Conservation (phyloP, 148 eudicot genomes). For the Arctostaphylos glauca region DNA sequence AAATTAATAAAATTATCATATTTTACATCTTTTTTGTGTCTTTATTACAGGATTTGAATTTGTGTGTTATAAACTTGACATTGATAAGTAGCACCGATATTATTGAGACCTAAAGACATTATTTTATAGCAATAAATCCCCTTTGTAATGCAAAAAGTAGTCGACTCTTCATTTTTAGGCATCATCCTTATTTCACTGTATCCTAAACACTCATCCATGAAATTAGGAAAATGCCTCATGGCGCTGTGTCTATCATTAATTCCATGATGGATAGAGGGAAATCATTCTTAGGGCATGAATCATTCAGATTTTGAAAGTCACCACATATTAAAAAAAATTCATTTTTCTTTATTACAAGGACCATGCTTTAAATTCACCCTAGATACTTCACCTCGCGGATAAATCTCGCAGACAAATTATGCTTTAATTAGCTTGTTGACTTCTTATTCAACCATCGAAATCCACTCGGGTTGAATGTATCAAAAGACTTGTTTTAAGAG, state of each 20-base stretch:
- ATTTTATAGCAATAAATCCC: constrained; percentile 17
- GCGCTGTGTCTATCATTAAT: not conserved
- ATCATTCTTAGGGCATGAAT: constrained; percentile 9
- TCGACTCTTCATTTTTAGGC: not conserved
- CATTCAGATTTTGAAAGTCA: not conserved
- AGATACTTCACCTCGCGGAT: no score
- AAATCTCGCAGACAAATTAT: no score
- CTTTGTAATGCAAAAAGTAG: not conserved
- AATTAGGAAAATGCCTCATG: no score
- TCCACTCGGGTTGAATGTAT: no score
- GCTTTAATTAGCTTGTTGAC: not conserved
- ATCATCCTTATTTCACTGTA: not conserved
- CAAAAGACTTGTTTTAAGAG: no score
- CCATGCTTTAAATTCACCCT: not conserved
- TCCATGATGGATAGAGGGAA: not conserved
- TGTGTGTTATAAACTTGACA: not conserved
- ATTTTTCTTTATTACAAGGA: constrained; percentile 15
- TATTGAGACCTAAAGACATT: constrained; percentile 16
- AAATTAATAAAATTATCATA: no score
- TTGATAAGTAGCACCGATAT: constrained; percentile 14
- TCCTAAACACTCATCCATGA: no score
- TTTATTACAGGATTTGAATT: no score
- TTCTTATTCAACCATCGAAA: no score
- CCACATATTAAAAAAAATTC: not conserved
- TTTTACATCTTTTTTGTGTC: no score